phyloP scores from a whole-genome alignment of 495 filamentous ascomycete species.

The Bacidia rubella region DNA sequence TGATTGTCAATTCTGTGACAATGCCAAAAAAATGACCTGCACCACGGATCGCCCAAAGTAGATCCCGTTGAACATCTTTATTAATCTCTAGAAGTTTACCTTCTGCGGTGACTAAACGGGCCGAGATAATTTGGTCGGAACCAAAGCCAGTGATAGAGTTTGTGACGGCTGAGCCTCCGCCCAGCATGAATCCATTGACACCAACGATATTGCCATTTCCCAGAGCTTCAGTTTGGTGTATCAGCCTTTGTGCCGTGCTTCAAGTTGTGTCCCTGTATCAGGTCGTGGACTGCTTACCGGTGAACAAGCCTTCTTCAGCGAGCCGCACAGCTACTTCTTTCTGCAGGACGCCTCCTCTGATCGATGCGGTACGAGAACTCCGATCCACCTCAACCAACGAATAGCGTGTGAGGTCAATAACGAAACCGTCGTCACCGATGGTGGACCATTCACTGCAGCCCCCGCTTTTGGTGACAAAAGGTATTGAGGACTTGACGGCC shows the following conservation, averaged over 20 bases:
- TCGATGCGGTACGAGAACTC: constrained; percentile 12
- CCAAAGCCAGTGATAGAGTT: constrained; percentile 12
- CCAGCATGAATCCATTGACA: constrained; percentile 9
- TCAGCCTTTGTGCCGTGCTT: background rate
- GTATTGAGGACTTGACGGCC: constrained; percentile 17
- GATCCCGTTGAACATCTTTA: background rate
- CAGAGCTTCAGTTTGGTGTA: background rate
- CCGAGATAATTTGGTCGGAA: constrained; percentile 9
- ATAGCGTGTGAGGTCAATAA: constrained; percentile 24
- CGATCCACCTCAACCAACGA: constrained; percentile 18
- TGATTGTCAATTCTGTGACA: constrained; percentile 13
- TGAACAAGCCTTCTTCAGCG: constrained; percentile 15
- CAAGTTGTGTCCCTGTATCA: background rate
- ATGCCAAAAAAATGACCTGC: constrained; percentile 15
- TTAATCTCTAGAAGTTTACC: background rate
- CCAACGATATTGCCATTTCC: constrained; percentile 11
- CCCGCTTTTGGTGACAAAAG: constrained; percentile 22
- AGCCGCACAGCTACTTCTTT: constrained; percentile 19
- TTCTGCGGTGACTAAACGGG: constrained; percentile 5
- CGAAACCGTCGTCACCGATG: constrained; percentile 17
- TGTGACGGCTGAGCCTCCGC: constrained; percentile 9
- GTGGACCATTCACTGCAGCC: constrained; percentile 26
- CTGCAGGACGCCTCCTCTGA: constrained; percentile 20
- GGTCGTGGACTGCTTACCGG: constrained; percentile 5
- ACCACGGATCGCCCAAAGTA: constrained; percentile 14